Evolutionary conservation across 768 basidiomycete species (phyloP).

Genomic region (Chalciporus piperatus): DNA sequence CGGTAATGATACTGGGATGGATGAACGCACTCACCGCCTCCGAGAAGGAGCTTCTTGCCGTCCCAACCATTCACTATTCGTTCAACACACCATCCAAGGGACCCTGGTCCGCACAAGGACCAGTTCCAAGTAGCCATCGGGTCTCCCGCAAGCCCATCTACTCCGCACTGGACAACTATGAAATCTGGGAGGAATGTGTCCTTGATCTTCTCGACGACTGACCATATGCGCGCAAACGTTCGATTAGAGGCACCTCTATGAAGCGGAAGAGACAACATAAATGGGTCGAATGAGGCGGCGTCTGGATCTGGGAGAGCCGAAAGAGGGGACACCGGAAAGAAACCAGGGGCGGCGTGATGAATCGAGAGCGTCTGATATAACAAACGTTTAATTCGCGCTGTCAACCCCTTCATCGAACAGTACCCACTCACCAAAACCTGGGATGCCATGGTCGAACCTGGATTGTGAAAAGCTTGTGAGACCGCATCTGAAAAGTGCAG

Average conservation of each 20-base stretch:
- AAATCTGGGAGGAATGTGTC: slow-evolving; percentile 71
- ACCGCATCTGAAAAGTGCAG: slow-evolving; percentile 91
- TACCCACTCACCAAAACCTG: slow-evolving; percentile 46
- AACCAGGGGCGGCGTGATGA: slow-evolving; percentile 79
- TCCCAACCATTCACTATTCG: slow-evolving; percentile 52
- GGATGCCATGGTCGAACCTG: slow-evolving; percentile 32
- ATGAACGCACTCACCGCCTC: slow-evolving; percentile 53
- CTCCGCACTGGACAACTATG: slow-evolving; percentile 81
- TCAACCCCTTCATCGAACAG: neutral
- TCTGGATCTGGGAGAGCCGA: slow-evolving; percentile 43
- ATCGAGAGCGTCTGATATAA: slow-evolving; percentile 67
- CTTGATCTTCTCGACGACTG: slow-evolving; percentile 56
- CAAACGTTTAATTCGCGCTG: neutral
- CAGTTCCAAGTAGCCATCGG: slow-evolving; percentile 74
- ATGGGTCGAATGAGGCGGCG: slow-evolving; percentile 45
- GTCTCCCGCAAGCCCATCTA: slow-evolving; percentile 85
- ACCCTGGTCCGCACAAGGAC: slow-evolving; percentile 56
- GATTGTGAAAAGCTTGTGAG: slow-evolving; percentile 65
- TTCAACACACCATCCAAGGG: slow-evolving; percentile 66
- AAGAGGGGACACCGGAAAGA: slow-evolving; percentile 69
- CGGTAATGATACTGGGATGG: neutral
- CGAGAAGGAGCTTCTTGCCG: slow-evolving; percentile 66
- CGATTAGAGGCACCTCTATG: slow-evolving; percentile 60
- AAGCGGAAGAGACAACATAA: slow-evolving; percentile 81
- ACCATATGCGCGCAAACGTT: slow-evolving; percentile 67